phyloP scores from a whole-genome alignment of 345 rosid species.

The Camelina laxa region DNA sequence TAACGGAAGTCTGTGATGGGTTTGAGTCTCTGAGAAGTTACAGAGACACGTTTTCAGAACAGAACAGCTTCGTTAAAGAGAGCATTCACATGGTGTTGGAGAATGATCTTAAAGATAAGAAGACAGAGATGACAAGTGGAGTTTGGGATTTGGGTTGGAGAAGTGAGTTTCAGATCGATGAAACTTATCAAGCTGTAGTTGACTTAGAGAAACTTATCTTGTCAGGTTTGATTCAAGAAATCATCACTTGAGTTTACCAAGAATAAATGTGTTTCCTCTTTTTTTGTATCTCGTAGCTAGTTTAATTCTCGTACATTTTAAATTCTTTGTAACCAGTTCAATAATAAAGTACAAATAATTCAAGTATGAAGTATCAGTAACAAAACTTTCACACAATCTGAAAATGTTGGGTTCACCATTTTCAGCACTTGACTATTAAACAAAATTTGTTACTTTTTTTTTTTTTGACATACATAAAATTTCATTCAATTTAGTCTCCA shows the following conservation, averaged over 20 bases:
- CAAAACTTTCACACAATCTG: background rate
- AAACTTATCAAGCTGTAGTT: conserved; percentile 56
- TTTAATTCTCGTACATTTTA: background rate
- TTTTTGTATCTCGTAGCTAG: background rate
- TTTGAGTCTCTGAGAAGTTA: conserved; percentile 55
- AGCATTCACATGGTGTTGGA: conserved; percentile 52
- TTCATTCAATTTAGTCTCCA: no score
- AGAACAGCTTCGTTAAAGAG: conserved; percentile 43
- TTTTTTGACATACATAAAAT: no score
- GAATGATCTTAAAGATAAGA: conserved; percentile 55
- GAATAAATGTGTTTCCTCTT: background rate
- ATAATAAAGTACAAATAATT: conserved; percentile 15
- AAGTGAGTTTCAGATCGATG: conserved; percentile 56
- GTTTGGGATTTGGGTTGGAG: conserved; percentile 88
- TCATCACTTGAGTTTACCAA: conserved; percentile 30
- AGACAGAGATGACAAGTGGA: conserved; percentile 55
- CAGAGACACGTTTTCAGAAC: conserved; percentile 37
- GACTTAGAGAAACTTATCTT: conserved; percentile 65
- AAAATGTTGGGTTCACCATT: background rate
- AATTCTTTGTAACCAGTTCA: conserved; percentile 22
- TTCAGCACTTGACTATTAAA: background rate
- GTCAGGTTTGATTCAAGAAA: conserved; percentile 63
- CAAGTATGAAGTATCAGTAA: no score
- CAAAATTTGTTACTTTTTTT: background rate
- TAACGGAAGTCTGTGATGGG: conserved; percentile 61